Conservation (phyloP, 1,139 yeast species). For the Trichomonascaceae sp. region DNA sequence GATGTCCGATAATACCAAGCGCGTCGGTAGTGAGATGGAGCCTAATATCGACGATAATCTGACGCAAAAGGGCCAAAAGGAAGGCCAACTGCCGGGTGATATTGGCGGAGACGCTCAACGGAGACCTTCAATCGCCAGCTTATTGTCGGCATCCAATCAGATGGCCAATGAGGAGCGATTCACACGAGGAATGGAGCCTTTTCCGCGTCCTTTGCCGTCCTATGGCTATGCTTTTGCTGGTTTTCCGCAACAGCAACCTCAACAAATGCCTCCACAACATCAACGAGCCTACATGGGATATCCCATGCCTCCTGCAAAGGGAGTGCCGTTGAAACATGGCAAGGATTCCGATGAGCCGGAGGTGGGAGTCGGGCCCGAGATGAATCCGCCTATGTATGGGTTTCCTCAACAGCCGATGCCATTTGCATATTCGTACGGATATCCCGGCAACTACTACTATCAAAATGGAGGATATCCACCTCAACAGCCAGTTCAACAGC, state of each 20-base stretch:
- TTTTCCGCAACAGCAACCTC: constrained; percentile 1
- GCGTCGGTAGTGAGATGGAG: constrained; percentile 3
- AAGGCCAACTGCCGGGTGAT: constrained; percentile 1
- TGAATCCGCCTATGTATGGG: background rate
- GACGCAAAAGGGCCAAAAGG: background rate
- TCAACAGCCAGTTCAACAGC: constrained; percentile 1
- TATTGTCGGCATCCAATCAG: constrained; percentile 17
- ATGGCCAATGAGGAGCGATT: constrained; percentile 11
- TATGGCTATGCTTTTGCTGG: constrained; percentile 9
- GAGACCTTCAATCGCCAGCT: constrained; percentile 18
- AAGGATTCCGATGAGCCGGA: constrained; percentile 1
- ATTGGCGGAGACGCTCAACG: constrained; percentile 12
- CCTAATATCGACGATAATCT: constrained; percentile 5
- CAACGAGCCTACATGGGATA: constrained; percentile 3
- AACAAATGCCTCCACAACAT: background rate
- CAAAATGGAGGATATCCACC: constrained; percentile 4
- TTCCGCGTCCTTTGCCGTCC: constrained; percentile 5
- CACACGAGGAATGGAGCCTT: constrained; percentile 8
- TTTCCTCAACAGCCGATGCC: constrained; percentile 1
- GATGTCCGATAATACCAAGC: constrained; percentile 4
- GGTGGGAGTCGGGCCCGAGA: background rate
- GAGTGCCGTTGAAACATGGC: constrained; percentile 3
- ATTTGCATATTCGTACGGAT: constrained; percentile 2
- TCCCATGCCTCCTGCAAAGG: constrained; percentile 6
- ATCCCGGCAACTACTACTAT: constrained; percentile 3